A percentile compares a stretch with the other conserved stretches of the same genome.
phyloP scores from a whole-genome alignment of 345 rosid species.

The Citrus medica region DNA sequence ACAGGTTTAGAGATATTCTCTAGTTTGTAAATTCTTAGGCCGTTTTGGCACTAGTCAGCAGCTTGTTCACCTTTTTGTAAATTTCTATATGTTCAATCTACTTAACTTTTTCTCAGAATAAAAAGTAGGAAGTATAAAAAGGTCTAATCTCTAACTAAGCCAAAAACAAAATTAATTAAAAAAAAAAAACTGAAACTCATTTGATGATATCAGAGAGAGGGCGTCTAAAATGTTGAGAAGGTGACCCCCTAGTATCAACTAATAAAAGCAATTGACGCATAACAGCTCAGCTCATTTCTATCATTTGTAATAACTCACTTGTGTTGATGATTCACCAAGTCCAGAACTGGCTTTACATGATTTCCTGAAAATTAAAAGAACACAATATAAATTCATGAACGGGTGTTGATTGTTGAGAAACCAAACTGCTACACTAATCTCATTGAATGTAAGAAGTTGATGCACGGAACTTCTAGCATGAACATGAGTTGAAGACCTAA shows the following conservation, averaged over 20 bases:
- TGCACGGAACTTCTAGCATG: neutral
- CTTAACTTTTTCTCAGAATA: too few species aligned
- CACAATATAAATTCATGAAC: neutral
- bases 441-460: neutral
- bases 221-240: neutral
- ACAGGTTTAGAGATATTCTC: too few species aligned
- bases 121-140: too few species aligned
- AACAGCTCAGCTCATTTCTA: neutral
- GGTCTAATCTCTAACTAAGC: neutral
- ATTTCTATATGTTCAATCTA: too few species aligned
- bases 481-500: neutral
- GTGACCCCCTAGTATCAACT: neutral
- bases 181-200: neutral
- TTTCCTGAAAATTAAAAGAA: constrained; percentile 42
- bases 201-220: neutral
- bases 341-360: constrained; percentile 57
- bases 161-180: too few species aligned
- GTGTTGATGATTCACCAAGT: constrained; percentile 79
- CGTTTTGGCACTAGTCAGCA: too few species aligned
- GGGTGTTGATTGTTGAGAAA: neutral
- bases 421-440: neutral
- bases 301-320: constrained; percentile 51
- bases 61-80: too few species aligned
- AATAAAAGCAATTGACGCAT: neutral
- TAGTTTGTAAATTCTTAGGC: too few species aligned